Evolutionary conservation across 352 stramenopile genomes (phyloP), one percentile per base, ranked within the genome.

Genomic region (Phytophthora chlamydospora): DNA sequence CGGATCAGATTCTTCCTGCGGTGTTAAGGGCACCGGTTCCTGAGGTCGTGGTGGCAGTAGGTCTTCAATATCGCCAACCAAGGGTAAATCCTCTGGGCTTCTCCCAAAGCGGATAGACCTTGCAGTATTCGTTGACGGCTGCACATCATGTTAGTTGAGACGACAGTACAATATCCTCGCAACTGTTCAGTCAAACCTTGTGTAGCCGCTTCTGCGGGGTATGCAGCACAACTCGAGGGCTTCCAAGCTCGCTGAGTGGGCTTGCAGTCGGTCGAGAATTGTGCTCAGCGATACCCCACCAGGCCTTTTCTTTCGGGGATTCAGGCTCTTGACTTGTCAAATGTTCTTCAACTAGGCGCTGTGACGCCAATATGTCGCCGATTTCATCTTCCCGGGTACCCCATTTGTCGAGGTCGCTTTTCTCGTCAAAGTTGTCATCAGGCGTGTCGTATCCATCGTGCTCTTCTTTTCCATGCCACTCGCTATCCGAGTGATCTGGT

Each of bases 301-400:
- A 90, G 0, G 40, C 42, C 35, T 49, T 58, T 35, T 48, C 8
- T 54, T 58, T 60, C 38, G 61, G 27, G 24, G 39, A 68, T 27
- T 27, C 21, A 12, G 32, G n/a, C 24, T 4, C 35, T 54, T 44
- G 29, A 34, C 59, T 46, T 2, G 50, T 21, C 8, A 45, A 48
- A 4, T 54, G 36, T 3, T 68, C 27, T 62, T 78, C 76, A 31
- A 76, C 21, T 0, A 73, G 19, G 4, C 46, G 52, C 39, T 93
- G 85, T 6, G 85, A 88, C 14, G 80, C 77, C 24, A 94, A 61
- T 34, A 94, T 94, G 35, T 90, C 82, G 2, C 58, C 45, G 45
- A 91, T 89, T 55, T 94, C 85, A 32, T 76, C 58, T 43, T 76
- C 39, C 14, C 27, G 36, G 66, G 60, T 35, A 11, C n/a, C 36